Evolutionary conservation across 73 alveolate genomes (phyloP), one percentile per base, ranked within the genome.

Genomic region (Uronychia binucleata): DNA sequence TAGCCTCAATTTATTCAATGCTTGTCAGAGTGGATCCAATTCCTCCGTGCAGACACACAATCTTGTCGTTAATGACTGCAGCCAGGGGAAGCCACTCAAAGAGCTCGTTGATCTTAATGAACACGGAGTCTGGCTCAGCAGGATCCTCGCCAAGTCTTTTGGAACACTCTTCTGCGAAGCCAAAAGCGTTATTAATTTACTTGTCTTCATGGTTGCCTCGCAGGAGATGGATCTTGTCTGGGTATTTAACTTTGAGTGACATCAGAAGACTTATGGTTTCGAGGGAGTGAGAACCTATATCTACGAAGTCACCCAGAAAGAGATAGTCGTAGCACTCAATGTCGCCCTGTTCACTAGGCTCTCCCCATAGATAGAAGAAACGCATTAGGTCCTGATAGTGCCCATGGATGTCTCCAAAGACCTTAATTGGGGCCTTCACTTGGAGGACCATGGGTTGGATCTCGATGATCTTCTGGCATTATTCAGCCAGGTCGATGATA

Each of bases 371-470:
- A 84, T 94, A 98, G 83, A 95, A 92, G 87, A 92, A 94, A 83
- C 98, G 85, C 97, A 96, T 88, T 32, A 97, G 94, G 86, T 97
- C 99, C 78, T 86, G 81, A 88, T 93, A 96, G 19, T 94, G 88
- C 14, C 99, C 99, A 84, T 96, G 96, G 58, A 95, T 79, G 90
- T 95, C 96, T 25, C 99, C 99, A 84, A 90, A 96, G 34, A 96
- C 91, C 88, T 90, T 96, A 57, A 92, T 78, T 19, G 99, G 99
- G 29, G 97, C 91, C 31, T 95, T 92, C 84, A 84, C 89, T 82
- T 80, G 88, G 28, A 91, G 80, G 33, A 94, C 94, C 19, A 92
- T 91, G 59, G 93, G 92, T 84, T 94, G 93, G 60, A 76, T 58
- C 27, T 85, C 77, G 34, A 94, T 58, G 34, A 94, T 88, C 33